These are phyloP conservation scores for Diutina ranongensis DNA, from an alignment of 1,139 yeast genomes.

Conservation along the genomic window DNA sequence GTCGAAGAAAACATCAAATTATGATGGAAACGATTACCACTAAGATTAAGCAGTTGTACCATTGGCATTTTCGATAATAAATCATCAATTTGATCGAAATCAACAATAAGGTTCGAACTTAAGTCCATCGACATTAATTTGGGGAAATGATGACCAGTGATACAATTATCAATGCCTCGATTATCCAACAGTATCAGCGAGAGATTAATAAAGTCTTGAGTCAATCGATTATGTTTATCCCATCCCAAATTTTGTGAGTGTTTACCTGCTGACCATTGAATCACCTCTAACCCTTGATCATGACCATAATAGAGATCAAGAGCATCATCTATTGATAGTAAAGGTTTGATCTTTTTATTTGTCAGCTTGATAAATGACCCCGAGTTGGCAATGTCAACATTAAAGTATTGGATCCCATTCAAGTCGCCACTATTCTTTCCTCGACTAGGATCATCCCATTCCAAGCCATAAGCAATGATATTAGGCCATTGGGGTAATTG, in stretches of 20 bases:
- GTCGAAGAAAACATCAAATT: neutral
- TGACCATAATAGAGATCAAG: constrained; percentile 34
- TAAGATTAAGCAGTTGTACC: constrained; percentile 38
- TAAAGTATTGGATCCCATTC: constrained; percentile 35
- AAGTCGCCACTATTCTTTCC: constrained; percentile 51
- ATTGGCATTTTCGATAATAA: constrained; percentile 24
- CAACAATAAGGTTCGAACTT: constrained; percentile 44
- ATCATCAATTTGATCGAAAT: constrained; percentile 25
- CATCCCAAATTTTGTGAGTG: constrained; percentile 54
- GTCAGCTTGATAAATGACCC: constrained; percentile 59
- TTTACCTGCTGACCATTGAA: constrained; percentile 38
- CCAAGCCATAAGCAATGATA: constrained; percentile 54
- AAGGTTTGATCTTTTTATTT: constrained; percentile 18
- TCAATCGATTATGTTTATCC: constrained; percentile 37
- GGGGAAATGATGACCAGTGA: constrained; percentile 11
- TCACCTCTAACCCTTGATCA: constrained; percentile 12
- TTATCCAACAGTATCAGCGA: constrained; percentile 22
- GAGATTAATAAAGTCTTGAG: constrained; percentile 35
- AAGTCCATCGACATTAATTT: constrained; percentile 40
- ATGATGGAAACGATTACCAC: constrained; percentile 45
- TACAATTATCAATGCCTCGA: neutral
- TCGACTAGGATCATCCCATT: constrained; percentile 60
- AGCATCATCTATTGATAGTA: constrained; percentile 34
- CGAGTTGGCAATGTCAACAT: constrained; percentile 18
- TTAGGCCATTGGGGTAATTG: constrained; percentile 45